Evolutionary conservation across 129 eudicot species (phyloP), one percentile per base, ranked within the genome.

Genomic region (Saposhnikovia divaricata): DNA sequence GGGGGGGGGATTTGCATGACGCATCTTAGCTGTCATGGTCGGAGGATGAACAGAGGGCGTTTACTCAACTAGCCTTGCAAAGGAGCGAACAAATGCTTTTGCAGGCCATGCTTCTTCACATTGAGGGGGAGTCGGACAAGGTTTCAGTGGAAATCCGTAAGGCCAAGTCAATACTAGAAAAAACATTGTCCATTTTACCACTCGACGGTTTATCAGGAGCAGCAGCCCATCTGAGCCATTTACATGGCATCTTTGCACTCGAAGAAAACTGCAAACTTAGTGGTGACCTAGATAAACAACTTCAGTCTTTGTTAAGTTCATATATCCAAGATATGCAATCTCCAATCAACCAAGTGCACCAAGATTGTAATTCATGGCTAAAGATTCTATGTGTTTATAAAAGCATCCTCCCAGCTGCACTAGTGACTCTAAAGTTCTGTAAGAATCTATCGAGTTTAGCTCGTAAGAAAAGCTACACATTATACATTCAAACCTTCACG

Each of bases 61-160:
- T n/a, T n/a, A n/a, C n/a, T n/a, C n/a, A 88, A 86, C 74, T 92
- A 85, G 99, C 97, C 77, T 81, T 96, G 85, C 97, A 89, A 79
- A 85, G 99, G 84, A 96, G 99, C 63, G 99, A 96, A 82, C 99
- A 96, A 83, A 90, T 92, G 99, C 95, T 96, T 84, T 90, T 96
- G 88, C 99, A 96, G 85, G 99, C 99, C 1, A 87, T 96, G 91
- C 99, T 96, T 78, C 87, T 81, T 71, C 86, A 85, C 48, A 76
- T 9, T 9, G 99, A 90, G 86, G 97, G 94, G 74, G 89, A 90
- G 78, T 51, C 80, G 77, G 99, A 92, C 46, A 89, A 90, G 77
- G 96, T 92, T 74, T 88, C 89, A 21, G 81, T 78, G 66, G 95
- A 87, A 82, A 81, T 87, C 59, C 98, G 86, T 45, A 92, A 89